Evolutionary conservation across 2,329 filamentous ascomycete genomes (phyloP).

Genomic region (Xylaria digitata): DNA sequence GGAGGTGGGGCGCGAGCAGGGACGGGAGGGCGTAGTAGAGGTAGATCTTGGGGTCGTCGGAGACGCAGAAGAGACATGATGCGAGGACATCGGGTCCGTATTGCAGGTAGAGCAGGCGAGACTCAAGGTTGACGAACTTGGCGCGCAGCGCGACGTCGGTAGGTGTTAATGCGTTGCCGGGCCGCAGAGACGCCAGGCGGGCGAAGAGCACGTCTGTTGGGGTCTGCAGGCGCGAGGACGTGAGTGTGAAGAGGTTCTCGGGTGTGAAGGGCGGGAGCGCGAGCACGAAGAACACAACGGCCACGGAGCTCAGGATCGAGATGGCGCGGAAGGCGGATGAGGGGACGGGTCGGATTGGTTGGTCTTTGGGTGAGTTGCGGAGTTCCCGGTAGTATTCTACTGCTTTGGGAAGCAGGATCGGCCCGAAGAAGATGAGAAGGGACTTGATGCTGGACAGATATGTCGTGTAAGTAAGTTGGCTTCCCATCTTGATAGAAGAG

Average conservation of each 20-base stretch:
- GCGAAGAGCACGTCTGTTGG: slow-evolving; percentile 87
- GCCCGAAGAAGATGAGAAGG: slow-evolving; percentile 73
- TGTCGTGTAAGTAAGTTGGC: slow-evolving; percentile 30
- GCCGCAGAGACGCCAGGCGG: slow-evolving; percentile 72
- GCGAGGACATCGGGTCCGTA: slow-evolving; percentile 81
- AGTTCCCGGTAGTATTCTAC: slow-evolving; percentile 72
- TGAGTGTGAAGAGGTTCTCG: slow-evolving; percentile 83
- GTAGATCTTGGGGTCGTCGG: slow-evolving; percentile 76
- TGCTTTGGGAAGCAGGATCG: slow-evolving; percentile 75
- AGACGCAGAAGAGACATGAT: slow-evolving; percentile 83
- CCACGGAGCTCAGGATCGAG: slow-evolving; percentile 65
- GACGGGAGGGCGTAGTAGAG: slow-evolving; percentile 83
- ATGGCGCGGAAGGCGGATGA: slow-evolving; percentile 66
- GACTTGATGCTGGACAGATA: slow-evolving; percentile 60
- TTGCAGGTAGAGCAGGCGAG: slow-evolving; percentile 82
- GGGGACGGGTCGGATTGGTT: slow-evolving; percentile 68
- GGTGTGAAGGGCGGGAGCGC: slow-evolving; percentile 75
- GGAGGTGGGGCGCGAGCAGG: slow-evolving; percentile 79
- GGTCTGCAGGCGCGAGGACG: slow-evolving; percentile 84
- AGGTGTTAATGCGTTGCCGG: slow-evolving; percentile 59
- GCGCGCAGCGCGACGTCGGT: slow-evolving; percentile 73
- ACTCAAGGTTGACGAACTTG: slow-evolving; percentile 77
- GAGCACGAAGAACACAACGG: slow-evolving; percentile 66
- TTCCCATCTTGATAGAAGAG: not conserved
- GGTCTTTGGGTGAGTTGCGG: slow-evolving; percentile 56